These are phyloP conservation scores for Apiospora marii DNA, from an alignment of 2,329 filamentous ascomycete genomes.

Conservation along the genomic window DNA sequence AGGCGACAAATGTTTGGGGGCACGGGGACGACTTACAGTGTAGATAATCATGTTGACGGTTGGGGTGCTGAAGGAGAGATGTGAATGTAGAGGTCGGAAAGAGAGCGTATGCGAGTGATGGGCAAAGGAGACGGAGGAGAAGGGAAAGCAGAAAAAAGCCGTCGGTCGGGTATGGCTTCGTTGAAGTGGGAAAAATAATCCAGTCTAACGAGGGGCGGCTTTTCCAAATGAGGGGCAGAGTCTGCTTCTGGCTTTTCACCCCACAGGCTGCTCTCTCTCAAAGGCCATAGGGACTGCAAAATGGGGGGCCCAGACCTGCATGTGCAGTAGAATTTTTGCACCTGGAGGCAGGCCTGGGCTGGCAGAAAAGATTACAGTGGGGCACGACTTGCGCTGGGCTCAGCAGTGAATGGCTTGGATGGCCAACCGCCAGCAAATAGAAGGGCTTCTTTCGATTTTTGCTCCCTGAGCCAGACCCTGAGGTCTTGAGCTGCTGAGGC, in stretches of 20 bases:
- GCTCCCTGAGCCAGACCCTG: neutral
- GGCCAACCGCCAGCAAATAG: neutral
- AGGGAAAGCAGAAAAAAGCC: conserved; percentile 9
- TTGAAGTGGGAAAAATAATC: conserved; percentile 21
- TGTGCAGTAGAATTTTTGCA: conserved; percentile 4
- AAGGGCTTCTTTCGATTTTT: neutral
- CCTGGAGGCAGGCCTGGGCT: conserved; percentile 18
- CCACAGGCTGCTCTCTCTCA: conserved; percentile 12
- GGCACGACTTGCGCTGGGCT: neutral
- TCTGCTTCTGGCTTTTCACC: conserved; percentile 17
- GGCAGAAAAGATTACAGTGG: conserved; percentile 10
- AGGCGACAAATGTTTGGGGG: neutral
- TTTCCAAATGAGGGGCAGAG: conserved; percentile 22
- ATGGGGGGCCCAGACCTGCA: neutral
- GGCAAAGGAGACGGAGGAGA: conserved; percentile 18
- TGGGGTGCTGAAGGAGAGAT: conserved; percentile 8
- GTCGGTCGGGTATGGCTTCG: conserved; percentile 23
- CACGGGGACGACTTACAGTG: conserved; percentile 10
- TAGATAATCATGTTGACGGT: conserved; percentile 25
- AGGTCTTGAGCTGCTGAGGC: neutral
- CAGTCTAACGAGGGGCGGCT: conserved; percentile 17
- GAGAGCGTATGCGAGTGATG: conserved; percentile 14
- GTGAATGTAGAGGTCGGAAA: conserved; percentile 10
- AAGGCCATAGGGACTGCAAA: neutral
- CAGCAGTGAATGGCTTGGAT: neutral